These are phyloP conservation scores for Ogataea philodendri DNA, from an alignment of 805 yeast genomes.

Conservation along the genomic window DNA sequence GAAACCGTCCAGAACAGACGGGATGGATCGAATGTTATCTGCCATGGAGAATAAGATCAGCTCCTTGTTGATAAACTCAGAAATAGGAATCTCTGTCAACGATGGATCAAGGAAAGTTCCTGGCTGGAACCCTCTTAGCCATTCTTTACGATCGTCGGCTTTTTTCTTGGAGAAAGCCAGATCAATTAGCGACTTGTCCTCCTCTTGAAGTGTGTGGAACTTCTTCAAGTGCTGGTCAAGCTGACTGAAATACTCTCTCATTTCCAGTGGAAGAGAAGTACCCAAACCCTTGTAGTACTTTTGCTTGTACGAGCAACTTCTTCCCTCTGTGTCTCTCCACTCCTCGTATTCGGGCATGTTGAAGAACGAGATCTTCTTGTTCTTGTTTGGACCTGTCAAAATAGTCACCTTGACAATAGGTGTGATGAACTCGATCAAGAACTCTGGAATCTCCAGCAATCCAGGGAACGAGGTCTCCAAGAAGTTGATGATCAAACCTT, in stretches of 20 bases:
- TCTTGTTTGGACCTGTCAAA: constrained; percentile 54
- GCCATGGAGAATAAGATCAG: constrained; percentile 94
- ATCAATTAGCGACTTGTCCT: constrained; percentile 77
- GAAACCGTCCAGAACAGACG: constrained; percentile 89
- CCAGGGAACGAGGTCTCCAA: constrained; percentile 95
- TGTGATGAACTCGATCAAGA: constrained; percentile 88
- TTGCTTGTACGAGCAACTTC: constrained; percentile 75
- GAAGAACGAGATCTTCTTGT: constrained; percentile 68
- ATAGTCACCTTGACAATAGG: constrained; percentile 92
- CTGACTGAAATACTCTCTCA: constrained; percentile 82
- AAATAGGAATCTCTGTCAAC: constrained; percentile 74
- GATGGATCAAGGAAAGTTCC: constrained; percentile 90
- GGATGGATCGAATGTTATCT: constrained; percentile 92
- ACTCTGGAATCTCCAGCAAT: constrained; percentile 83
- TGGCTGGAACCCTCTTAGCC: constrained; percentile 88
- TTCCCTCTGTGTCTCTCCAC: constrained; percentile 88
- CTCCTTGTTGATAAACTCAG: constrained; percentile 93
- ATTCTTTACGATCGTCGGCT: constrained; percentile 96
- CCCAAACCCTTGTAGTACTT: constrained; percentile 99
- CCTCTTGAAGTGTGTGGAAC: constrained; percentile 76
- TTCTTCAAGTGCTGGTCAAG: constrained; percentile 82
- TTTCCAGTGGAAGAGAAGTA: constrained; percentile 82
- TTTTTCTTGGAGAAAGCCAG: constrained; percentile 91
- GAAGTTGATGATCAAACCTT: constrained; percentile 91
- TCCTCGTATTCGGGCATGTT: constrained; percentile 93